Evolutionary conservation across 345 rosid genomes (phyloP).

Genomic region (Firmiana major): DNA sequence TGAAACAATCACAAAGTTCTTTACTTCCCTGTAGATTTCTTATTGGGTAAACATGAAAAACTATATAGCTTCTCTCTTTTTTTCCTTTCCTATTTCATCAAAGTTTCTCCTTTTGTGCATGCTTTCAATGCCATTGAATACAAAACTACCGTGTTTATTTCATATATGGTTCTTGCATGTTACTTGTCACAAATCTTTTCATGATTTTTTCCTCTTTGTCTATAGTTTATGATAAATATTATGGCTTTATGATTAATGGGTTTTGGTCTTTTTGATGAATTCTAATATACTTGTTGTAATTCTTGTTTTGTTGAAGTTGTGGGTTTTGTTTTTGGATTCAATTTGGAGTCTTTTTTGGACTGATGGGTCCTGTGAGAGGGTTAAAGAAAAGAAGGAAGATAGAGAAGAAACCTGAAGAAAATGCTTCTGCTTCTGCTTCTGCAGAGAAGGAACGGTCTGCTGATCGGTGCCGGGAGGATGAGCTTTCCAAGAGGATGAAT

Average conservation of each 20-base stretch:
- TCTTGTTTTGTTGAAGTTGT: slow-evolving; percentile 21
- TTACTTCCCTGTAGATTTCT: slow-evolving; percentile 11
- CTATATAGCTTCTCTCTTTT: not conserved
- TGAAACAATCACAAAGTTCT: not conserved
- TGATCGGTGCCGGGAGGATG: slow-evolving; percentile 41
- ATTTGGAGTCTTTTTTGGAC: slow-evolving; percentile 21
- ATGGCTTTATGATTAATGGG: slow-evolving; percentile 27
- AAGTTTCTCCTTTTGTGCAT: slow-evolving; percentile 21
- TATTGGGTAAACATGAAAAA: slow-evolving; percentile 7
- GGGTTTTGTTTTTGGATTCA: slow-evolving; percentile 30
- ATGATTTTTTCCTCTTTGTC: slow-evolving; percentile 22
- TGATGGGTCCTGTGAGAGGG: slow-evolving; percentile 51
- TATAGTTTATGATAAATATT: not conserved
- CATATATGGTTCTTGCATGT: slow-evolving; percentile 26
- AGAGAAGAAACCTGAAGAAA: slow-evolving; percentile 32
- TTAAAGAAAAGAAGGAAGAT: slow-evolving; percentile 35
- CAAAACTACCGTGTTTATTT: not conserved
- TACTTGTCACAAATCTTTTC: slow-evolving; percentile 22
- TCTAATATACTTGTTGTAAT: slow-evolving; percentile 14
- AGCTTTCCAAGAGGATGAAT: slow-evolving; percentile 38
- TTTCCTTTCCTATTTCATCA: not conserved
- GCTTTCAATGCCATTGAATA: slow-evolving; percentile 18
- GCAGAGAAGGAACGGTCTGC: slow-evolving; percentile 35
- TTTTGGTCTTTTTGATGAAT: slow-evolving; percentile 24
- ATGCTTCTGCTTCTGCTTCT: slow-evolving; percentile 42